Evolutionary conservation across 2,329 filamentous ascomycete genomes (phyloP), one percentile per base, ranked within the genome.

Genomic region (Aspergillus latus): DNA sequence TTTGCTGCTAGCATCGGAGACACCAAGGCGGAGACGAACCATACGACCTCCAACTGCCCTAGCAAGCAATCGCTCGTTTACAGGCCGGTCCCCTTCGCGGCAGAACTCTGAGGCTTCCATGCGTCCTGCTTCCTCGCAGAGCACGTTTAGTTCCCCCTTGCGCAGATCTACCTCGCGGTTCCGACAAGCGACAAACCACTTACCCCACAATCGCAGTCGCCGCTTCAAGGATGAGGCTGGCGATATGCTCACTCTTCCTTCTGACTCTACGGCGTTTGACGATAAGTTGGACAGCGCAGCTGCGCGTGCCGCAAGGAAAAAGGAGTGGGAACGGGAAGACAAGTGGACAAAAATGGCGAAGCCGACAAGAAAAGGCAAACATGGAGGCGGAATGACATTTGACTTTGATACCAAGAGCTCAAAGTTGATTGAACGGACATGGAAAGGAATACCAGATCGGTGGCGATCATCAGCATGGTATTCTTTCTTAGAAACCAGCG

Each of bases 361-460:
- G 52, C 70, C 74, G 6, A 77, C 74, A 6, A 72, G 73, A 49
- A 73, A 73, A 57, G 73, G 68, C 56, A 72, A 74, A 32, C 73
- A 78, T 52, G 83, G 84, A 21, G 83, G 83, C 13, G 84, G 85
- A 13, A 87, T 85, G 82, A 77, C 76, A 10, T 88, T 87, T 61
- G 88, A 92, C 53, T 97, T 97, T 69, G 92, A 97, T 73, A 83
- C 84, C 37, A 85, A 82, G 61, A 89, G 88, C 70, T 82, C 89
- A n/a, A 92, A 97, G 72, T 79, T 99, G 43, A 87, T 96, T 57
- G 88, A 92, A 63, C 85, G 94, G 54, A 95, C 92, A 1, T 99
- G 94, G 94, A 99, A 99, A 72, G 94, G 94, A 30, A 96, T 99
- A 61, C 94, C 94, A 0, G 94, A 99, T 74, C 86, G 91, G 60